phyloP scores from a whole-genome alignment of 164 flowering plant genomes.

The Chloranthus sessilifolius region DNA sequence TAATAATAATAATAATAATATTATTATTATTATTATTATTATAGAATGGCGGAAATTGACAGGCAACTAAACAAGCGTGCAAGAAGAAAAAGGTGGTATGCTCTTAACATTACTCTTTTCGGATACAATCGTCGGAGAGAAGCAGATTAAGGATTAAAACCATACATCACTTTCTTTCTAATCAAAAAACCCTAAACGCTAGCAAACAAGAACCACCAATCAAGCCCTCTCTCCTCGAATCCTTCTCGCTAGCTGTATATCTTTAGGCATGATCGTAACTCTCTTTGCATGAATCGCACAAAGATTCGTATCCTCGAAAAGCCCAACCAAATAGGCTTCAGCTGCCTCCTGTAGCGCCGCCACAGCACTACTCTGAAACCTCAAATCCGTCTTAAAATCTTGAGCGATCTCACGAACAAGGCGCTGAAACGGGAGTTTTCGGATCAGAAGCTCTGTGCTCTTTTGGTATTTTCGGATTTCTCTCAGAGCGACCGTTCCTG shows the following conservation, averaged over 20 bases:
- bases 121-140: too few relatives aligned
- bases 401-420: slow-evolving; percentile 7
- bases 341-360: slow-evolving; percentile 10
- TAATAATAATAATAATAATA: too few relatives aligned
- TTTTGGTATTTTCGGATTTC: slow-evolving; percentile 14
- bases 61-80: too few relatives aligned
- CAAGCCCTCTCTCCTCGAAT: slow-evolving; percentile 18
- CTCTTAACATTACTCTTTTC: too few relatives aligned
- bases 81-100: too few relatives aligned
- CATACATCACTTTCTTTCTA: too few relatives aligned
- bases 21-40: too few relatives aligned
- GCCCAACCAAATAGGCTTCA: slow-evolving; percentile 10
- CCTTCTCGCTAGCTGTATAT: slow-evolving; percentile 17
- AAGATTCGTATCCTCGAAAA: slow-evolving; percentile 10
- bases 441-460: slow-evolving; percentile 11
- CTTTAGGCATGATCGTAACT: slow-evolving; percentile 18
- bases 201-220: too few relatives aligned
- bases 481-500: slow-evolving; percentile 13
- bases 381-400: slow-evolving; percentile 12
- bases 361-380: slow-evolving; percentile 15
- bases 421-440: slow-evolving; percentile 12
- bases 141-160: too few relatives aligned
- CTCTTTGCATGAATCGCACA: slow-evolving; percentile 16
- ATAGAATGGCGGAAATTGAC: too few relatives aligned
- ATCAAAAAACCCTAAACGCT: too few relatives aligned